Conservation (phyloP, 2,329 filamentous ascomycete genomes). For the Aureobasidium sp. region DNA sequence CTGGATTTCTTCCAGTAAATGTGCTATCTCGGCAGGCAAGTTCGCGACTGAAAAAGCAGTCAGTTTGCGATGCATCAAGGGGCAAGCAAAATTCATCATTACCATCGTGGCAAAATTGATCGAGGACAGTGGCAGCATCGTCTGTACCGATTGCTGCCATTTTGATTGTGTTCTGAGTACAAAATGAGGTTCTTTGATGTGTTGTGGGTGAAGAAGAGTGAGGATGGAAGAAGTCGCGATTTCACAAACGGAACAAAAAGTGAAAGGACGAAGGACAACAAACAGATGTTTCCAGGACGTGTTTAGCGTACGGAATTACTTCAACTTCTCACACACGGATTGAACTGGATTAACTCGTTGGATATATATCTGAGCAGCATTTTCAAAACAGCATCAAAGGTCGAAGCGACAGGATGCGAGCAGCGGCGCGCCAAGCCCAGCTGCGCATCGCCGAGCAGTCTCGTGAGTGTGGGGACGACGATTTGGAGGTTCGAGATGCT, state of each 20-base stretch:
- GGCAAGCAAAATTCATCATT: constrained; percentile 14
- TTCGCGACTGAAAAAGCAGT: constrained; percentile 51
- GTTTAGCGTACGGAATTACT: background rate
- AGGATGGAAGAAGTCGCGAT: background rate
- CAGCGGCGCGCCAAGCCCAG: constrained; percentile 5
- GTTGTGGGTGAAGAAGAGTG: background rate
- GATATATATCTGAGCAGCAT: background rate
- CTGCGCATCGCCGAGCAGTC: background rate
- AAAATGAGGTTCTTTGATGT: background rate
- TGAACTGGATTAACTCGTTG: background rate
- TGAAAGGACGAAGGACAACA: background rate
- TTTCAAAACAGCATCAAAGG: background rate
- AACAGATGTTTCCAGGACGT: background rate
- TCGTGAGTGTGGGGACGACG: constrained; percentile 1
- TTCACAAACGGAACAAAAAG: background rate
- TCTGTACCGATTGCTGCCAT: constrained; percentile 41
- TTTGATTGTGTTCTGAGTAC: background rate
- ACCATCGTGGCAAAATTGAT: constrained; percentile 68
- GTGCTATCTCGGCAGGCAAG: constrained; percentile 71
- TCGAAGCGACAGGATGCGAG: constrained; percentile 6
- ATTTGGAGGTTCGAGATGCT: background rate
- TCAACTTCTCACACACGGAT: background rate
- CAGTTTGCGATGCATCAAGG: background rate
- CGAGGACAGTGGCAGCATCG: constrained; percentile 62
- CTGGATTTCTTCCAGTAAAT: constrained; percentile 74